Base-by-base conservation (phyloP, 139 green algal species). In the Coelastrella sp. region DNA sequence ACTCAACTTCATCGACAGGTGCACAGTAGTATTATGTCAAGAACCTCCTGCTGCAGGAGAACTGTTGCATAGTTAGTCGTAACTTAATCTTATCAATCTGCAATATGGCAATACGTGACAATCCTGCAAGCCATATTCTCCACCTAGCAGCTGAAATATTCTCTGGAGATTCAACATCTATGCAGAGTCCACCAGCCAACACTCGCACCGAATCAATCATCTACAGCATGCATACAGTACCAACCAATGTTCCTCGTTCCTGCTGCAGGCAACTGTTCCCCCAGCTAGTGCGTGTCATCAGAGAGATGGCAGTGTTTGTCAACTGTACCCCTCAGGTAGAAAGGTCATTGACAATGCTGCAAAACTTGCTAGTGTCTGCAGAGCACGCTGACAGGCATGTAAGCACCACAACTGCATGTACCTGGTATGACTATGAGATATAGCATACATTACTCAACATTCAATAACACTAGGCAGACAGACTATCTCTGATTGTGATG, bases 191-290 rank as follows among this genome's bases (percentile, higher is more conserved):
- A n/a, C n/a, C n/a, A n/a, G n/a, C n/a, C n/a, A n/a, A n/a, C n/a
- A n/a, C n/a, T 57, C 15, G 45, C 15, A 57, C 45, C 45, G n/a
- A 23, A 57, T 13, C 15, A 13, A 57, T 57, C 11, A 23, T 57
- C 11, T 57, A 57, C 45, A 57, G 15, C 45, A 9, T 57, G 45
- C n/a, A 57, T 23, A 57, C 45, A 57, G 11, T 35, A 30, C 64
- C n/a, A n/a, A 67, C n/a, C 23, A 9, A 67, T 35, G 21, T 34
- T 67, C n/a, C 0, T 67, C 21, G n/a, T 13, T 67, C 5, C 37
- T 57, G 37, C 5, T 73, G 21, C 89, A 94, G 91, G 84, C 68
- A 94, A 80, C 87, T 95, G 35, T 93, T 94, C 27, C 81, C 88
- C 0, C 89, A 94, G 38, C 63, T 93, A 74, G 88, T 93, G 19